Evolutionary conservation across 352 stramenopile species (phyloP), one percentile per base, ranked within the genome.

Genomic region (Aphanomyces cochlioides): DNA sequence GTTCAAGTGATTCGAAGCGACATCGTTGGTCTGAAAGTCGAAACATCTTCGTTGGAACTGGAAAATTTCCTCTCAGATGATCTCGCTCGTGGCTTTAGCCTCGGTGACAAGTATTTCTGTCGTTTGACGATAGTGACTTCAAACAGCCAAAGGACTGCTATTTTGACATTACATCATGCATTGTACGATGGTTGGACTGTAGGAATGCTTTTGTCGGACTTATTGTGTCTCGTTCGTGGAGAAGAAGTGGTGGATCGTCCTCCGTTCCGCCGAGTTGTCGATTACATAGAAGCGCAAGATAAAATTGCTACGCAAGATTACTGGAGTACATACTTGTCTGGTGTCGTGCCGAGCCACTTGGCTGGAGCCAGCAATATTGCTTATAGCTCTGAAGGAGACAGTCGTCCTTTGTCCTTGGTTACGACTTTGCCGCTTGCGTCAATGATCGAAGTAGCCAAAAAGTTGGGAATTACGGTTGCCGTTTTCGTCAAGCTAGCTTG

Each of bases 121-220:
- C 50, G 50, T 12, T 36, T 58, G 15, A 36, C 50, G 8, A 58
- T 58, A 37, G 50, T 3, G 19, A 58, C 21, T 7, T 17, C 10
- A 17, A 19, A 19, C 17, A 36, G 1, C 7, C 2, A 1, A 36
- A 12, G 50, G 1, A 17, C 19, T 58, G 50, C 50, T 36, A 28
- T 58, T 8, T 19, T 58, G 50, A 19, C 50, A 1, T 37, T 58
- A 1, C 50, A 58, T 58, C 50, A 58, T 19, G 50, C 50, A 12
- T 21, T 58, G 50, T 58, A 58, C 50, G 50, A 58, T 58, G 50
- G 15, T 21, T 58, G 50, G 50, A 37, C 50, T 19, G 8, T 58
- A 12, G 7, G 7, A 12, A 58, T 58, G 50, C 8, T 36, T 17
- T 37, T 21, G 15, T 58, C 50, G 0, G 50, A 58, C 21, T 19